Conservation (phyloP, 768 basidiomycete genomes). For the Naganishia vishniacii region DNA sequence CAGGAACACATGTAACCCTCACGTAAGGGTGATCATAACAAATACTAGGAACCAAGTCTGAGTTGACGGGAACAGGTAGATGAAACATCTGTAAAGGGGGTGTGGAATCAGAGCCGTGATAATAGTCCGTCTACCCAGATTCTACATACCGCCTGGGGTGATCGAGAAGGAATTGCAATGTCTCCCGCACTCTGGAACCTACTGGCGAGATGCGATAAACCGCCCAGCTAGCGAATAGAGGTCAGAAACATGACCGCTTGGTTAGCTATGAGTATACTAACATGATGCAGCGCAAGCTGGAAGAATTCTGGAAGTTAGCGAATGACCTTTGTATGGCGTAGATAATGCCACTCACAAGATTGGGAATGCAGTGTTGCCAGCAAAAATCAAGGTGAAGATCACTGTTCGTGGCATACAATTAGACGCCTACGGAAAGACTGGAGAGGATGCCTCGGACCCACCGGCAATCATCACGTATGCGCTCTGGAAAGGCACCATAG, state of each 20-base stretch:
- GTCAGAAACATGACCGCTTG: slow-evolving; percentile 22
- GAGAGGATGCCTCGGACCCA: background rate
- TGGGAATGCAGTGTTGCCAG: slow-evolving; percentile 88
- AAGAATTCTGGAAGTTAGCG: background rate
- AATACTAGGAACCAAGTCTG: slow-evolving; percentile 86
- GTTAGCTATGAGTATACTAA: slow-evolving; percentile 50
- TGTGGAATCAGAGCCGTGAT: background rate
- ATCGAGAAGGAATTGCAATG: slow-evolving; percentile 83
- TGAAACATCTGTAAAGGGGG: slow-evolving; percentile 59
- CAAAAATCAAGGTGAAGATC: slow-evolving; percentile 70
- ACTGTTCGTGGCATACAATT: slow-evolving; percentile 25
- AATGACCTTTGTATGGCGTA: background rate
- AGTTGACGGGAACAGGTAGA: slow-evolving; percentile 84
- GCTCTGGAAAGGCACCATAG: slow-evolving; percentile 83
- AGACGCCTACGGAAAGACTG: background rate
- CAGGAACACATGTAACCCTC: slow-evolving; percentile 37
- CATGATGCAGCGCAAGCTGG: slow-evolving; percentile 76
- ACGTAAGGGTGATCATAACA: slow-evolving; percentile 67
- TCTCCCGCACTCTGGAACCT: slow-evolving; percentile 64
- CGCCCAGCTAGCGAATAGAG: slow-evolving; percentile 59
- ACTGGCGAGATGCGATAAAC: slow-evolving; percentile 60
- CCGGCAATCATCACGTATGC: slow-evolving; percentile 69
- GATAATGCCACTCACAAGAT: slow-evolving; percentile 62
- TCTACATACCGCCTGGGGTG: slow-evolving; percentile 66
- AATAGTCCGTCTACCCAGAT: background rate